These are phyloP conservation scores for Elaeagnus macrophylla DNA, from an alignment of 306 rosid genomes.

Conservation along the genomic window DNA sequence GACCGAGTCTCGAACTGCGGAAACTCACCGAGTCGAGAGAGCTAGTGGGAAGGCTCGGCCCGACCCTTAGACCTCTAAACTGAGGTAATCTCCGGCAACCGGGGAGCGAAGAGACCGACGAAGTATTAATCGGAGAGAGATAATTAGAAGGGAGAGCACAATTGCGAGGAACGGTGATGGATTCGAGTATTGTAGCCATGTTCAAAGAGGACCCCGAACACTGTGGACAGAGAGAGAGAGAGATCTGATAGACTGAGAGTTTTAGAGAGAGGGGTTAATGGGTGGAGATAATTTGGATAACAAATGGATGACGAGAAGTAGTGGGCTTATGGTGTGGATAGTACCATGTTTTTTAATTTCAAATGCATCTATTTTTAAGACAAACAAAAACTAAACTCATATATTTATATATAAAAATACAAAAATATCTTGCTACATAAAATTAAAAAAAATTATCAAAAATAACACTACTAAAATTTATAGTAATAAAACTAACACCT, in stretches of 20 bases:
- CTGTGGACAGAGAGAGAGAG: conserved; percentile 3
- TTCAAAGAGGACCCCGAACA: conserved; percentile 38
- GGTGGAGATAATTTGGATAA: background rate
- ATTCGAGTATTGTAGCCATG: conserved; percentile 68
- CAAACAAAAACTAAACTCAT: no score
- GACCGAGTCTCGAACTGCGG: conserved; percentile 17
- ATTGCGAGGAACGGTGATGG: conserved; percentile 47
- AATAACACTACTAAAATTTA: no score
- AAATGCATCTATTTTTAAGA: no score
- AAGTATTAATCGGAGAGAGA: conserved; percentile 28
- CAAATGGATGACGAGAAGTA: background rate
- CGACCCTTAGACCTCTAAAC: conserved; percentile 47
- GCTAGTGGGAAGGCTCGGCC: conserved; percentile 15
- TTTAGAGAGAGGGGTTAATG: background rate
- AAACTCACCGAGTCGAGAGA: conserved; percentile 19
- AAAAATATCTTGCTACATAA: no score
- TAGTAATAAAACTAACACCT: no score
- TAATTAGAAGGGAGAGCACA: conserved; percentile 24
- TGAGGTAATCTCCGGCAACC: conserved; percentile 31
- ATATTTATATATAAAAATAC: no score
- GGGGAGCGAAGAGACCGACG: conserved; percentile 31
- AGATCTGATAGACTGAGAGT: background rate
- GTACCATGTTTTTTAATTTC: no score
- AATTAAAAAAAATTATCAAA: no score
- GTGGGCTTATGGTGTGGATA: background rate